These are phyloP conservation scores for Solanum chilense DNA, from an alignment of 257 asterid genomes.

Conservation along the genomic window DNA sequence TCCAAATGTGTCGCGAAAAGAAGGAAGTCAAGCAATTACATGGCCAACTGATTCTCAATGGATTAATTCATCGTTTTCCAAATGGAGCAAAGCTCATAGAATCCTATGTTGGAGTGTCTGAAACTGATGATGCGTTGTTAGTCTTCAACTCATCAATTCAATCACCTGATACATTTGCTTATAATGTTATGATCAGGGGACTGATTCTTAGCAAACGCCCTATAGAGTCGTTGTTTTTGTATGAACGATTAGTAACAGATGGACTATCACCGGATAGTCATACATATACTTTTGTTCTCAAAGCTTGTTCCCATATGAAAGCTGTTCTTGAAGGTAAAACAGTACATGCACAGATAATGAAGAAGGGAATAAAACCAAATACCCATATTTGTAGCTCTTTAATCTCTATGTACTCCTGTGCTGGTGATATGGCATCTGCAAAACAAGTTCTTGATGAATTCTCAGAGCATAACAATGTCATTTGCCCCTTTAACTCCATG, in stretches of 20 bases:
- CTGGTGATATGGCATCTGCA: slow-evolving; percentile 10
- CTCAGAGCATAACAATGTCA: background rate
- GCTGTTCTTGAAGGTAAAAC: slow-evolving; percentile 10
- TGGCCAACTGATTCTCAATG: slow-evolving; percentile 14
- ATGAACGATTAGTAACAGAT: background rate
- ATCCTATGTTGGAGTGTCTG: slow-evolving; percentile 7
- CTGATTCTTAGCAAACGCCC: slow-evolving; percentile 2
- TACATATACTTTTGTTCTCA: slow-evolving; percentile 18
- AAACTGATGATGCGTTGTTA: background rate
- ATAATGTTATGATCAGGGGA: slow-evolving; percentile 18
- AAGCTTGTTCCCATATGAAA: slow-evolving; percentile 19
- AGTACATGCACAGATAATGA: slow-evolving; percentile 14
- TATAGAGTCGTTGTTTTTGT: background rate
- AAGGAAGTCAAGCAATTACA: slow-evolving; percentile 13
- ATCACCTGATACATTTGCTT: slow-evolving; percentile 13
- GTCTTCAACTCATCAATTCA: slow-evolving; percentile 4
- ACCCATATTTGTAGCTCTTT: slow-evolving; percentile 5
- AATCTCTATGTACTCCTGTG: slow-evolving; percentile 8
- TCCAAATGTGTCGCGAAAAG: slow-evolving; percentile 7
- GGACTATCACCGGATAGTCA: slow-evolving; percentile 9
- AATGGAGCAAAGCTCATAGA: slow-evolving; percentile 11
- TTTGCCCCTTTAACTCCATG: slow-evolving; percentile 9
- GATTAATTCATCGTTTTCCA: slow-evolving; percentile 4
- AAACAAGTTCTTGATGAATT: slow-evolving; percentile 1
- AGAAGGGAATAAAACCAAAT: slow-evolving; percentile 2